Conservation (phyloP, 148 eudicot species). For the Salicornia ramosissima region DNA sequence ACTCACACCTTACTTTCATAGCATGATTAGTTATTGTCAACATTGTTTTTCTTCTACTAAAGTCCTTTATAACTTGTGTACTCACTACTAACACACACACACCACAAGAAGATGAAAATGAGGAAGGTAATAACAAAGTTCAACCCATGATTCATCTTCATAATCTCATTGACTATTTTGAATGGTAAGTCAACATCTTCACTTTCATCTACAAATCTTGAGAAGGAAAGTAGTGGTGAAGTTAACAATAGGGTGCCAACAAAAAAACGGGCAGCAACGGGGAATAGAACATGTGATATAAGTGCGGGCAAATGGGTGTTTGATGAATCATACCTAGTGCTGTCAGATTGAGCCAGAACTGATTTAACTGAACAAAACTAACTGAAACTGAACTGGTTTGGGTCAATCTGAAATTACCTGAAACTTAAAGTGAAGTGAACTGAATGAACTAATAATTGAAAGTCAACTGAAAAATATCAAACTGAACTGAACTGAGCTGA, state of each 20-base stretch:
- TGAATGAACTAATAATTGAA: too few species aligned
- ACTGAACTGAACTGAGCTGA: too few species aligned
- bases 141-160: slow-evolving; percentile 1
- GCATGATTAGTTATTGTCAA: too few species aligned
- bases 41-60: too few species aligned
- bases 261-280: slow-evolving; percentile 24
- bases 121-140: not conserved
- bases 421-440: too few species aligned
- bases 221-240: slow-evolving; percentile 36
- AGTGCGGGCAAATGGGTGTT: slow-evolving; percentile 71
- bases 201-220: slow-evolving; percentile 24
- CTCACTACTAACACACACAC: not conserved
- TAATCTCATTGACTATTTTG: not conserved
- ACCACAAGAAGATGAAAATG: not conserved
- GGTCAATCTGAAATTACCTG: too few species aligned
- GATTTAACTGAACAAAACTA: too few species aligned
- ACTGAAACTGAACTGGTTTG: too few species aligned
- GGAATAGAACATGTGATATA: slow-evolving; percentile 40
- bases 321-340: slow-evolving; percentile 66
- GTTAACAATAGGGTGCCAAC: slow-evolving; percentile 37
- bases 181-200: slow-evolving; percentile 19
- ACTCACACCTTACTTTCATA: too few species aligned
- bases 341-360: too few species aligned
- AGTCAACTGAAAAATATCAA: too few species aligned
- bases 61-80: too few species aligned